Conservation (phyloP, 495 filamentous ascomycete species). For the Corynascus novoguineensis region DNA sequence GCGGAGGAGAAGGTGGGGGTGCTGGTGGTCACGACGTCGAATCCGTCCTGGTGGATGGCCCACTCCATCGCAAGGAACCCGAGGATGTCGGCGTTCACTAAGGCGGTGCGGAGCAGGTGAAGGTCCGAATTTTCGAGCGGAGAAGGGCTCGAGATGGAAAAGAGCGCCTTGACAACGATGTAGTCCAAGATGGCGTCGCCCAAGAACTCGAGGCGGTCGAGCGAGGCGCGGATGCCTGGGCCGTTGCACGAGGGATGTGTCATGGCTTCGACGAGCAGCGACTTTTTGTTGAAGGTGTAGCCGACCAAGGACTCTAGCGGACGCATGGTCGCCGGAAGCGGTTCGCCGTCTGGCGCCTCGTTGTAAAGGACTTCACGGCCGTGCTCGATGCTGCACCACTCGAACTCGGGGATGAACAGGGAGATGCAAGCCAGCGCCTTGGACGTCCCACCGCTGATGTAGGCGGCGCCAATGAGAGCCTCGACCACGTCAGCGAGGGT, state of each 20-base stretch:
- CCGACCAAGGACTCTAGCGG: constrained; percentile 56
- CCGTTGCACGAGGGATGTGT: constrained; percentile 69
- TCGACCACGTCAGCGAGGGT: constrained; percentile 88
- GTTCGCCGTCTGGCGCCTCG: constrained; percentile 25
- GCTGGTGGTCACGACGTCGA: constrained; percentile 19
- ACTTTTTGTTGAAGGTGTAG: constrained; percentile 65
- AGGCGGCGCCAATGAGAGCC: constrained; percentile 72
- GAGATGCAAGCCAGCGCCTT: constrained; percentile 61
- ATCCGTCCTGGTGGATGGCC: constrained; percentile 31
- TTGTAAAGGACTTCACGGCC: constrained; percentile 31
- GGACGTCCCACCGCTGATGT: constrained; percentile 59
- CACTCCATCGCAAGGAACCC: constrained; percentile 71
- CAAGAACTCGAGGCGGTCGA: constrained; percentile 86
- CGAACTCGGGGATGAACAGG: constrained; percentile 58
- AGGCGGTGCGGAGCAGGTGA: constrained; percentile 66
- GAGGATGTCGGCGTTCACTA: constrained; percentile 83
- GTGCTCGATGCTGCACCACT: constrained; percentile 45
- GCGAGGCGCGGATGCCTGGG: constrained; percentile 49
- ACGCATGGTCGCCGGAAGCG: constrained; percentile 24
- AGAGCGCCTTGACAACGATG: constrained; percentile 54
- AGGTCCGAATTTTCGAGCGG: constrained; percentile 59
- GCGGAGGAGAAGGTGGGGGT: background rate
- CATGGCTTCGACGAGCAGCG: constrained; percentile 74
- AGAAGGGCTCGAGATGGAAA: constrained; percentile 21
- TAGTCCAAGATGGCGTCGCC: constrained; percentile 85